Evolutionary conservation across 78 protist species (phyloP), one percentile per base, ranked within the genome.

Genomic region (Emiliania huxleyi): DNA sequence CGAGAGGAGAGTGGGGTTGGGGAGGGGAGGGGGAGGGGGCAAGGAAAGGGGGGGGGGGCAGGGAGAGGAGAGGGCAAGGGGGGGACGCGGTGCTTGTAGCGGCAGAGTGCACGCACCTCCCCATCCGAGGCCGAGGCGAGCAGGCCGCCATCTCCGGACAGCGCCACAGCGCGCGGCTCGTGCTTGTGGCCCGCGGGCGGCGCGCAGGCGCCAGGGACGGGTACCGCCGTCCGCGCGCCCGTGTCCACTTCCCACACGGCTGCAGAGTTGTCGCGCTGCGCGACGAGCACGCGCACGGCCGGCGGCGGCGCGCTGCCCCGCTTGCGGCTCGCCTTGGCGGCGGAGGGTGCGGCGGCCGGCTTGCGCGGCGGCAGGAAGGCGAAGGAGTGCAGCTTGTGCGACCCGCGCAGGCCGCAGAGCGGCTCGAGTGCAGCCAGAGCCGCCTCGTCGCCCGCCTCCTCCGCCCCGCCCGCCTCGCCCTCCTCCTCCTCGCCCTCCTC

Each of bases 101-200:
- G 56, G 92, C 37, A 26, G 55, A 77, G 49, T 2, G 38, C 79
- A 37, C 4, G 0, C 29, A 35, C n/a, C 35, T 94, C 23, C 43
- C 92, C 87, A 87, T 22, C 22, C 25, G 94, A 44, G 43, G 37
- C 45, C 25, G 95, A 69, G 49, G 75, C 94, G 2, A 94, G 15
- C 90, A 94, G 29, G 26, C n/a, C 26, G 56, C 90, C 96, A 87
- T 97, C 97, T 19, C 52, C 52, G 55, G 91, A 62, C 19, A 97
- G 18, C 19, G 96, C 62, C 15, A 97, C 42, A 19, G 96, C 69
- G 38, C 98, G 96, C 21, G 97, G 85, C 52, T 96, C 98, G 0
- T 96, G 11, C 48, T 96, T 87, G 85, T 97, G 98, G 35, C 98
- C 98, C 19, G 40, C 43, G 56, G 29, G 0, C 5, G 48, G 83